phyloP scores from a whole-genome alignment of 305 asterid genomes.

The Fraxinus latifolia region DNA sequence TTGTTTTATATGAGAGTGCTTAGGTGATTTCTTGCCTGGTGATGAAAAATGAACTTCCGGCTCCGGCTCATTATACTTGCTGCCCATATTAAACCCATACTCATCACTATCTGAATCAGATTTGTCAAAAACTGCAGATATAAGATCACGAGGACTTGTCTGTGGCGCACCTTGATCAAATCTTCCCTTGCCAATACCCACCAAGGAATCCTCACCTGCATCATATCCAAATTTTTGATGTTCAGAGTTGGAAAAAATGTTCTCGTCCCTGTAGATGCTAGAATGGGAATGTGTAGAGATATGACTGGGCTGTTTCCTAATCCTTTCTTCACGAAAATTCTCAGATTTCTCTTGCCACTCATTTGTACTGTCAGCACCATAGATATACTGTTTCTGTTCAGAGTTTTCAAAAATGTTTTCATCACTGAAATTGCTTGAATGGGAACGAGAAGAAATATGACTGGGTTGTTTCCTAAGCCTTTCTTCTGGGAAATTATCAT shows the following conservation, averaged over 20 bases:
- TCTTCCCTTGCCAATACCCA: slow-evolving; percentile 25
- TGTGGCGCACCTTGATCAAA: slow-evolving; percentile 31
- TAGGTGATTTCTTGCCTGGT: neutral
- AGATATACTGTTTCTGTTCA: slow-evolving; percentile 24
- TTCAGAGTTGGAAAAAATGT: slow-evolving; percentile 42
- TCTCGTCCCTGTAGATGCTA: slow-evolving; percentile 38
- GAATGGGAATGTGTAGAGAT: slow-evolving; percentile 47
- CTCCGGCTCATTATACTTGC: slow-evolving; percentile 44
- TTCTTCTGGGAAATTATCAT: slow-evolving; percentile 19
- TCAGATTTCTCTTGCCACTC: slow-evolving; percentile 30
- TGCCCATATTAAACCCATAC: slow-evolving; percentile 34
- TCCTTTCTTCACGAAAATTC: slow-evolving; percentile 28
- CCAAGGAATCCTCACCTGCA: slow-evolving; percentile 32
- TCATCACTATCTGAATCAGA: slow-evolving; percentile 56
- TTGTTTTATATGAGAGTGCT: neutral
- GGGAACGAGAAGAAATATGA: neutral
- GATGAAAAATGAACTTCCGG: slow-evolving; percentile 9
- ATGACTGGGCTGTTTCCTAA: slow-evolving; percentile 35
- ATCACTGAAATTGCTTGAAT: neutral
- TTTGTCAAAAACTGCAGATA: slow-evolving; percentile 52
- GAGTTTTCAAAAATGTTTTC: neutral
- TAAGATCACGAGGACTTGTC: slow-evolving; percentile 40
- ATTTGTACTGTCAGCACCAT: slow-evolving; percentile 26
- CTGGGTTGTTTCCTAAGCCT: slow-evolving; percentile 5
- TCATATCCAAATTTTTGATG: slow-evolving; percentile 34